Base-by-base conservation (phyloP, 2,329 filamentous ascomycete genomes). In the Nigrograna mackinnonii region DNA sequence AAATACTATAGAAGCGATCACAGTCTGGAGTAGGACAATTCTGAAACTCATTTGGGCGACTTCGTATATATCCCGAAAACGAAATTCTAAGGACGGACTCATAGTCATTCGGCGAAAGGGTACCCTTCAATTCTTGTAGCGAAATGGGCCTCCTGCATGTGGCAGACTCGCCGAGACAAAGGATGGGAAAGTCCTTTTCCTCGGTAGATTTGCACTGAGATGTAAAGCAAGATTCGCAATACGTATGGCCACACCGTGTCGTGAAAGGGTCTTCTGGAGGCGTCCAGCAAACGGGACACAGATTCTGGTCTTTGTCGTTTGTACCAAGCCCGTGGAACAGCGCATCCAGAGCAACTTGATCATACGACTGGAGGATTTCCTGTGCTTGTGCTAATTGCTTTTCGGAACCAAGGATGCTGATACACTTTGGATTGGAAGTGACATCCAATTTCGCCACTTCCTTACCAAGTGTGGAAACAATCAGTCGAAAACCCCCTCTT, bases 11-110 rank as follows among this genome's bases (percentile, higher is more conserved):
- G 21, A 58, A 40, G 37, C 44, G 39, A 16, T 43, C 35, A 38
- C 55, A 58, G 32, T 58, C 52, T 16, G 53, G 44, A 2, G 44
- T 51, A 4, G 47, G 46, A 35, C 55, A 55, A 18, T 55, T 41
- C 19, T 48, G 51, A 31, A 49, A 58, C 13, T 41, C 30, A 19
- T 36, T 39, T 3, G 49, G 38, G 17, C 24, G 39, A 12, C 39
- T 48, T 7, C 47, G 50, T 30, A 58, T 43, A 22, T 51, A 39
- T n/a, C 33, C 34, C 11, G 26, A 50, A 18, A 56, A 39, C 12
- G 53, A 53, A 4, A 47, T 39, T 24, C 50, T 42, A 6, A 55
- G 36, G 5, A 56, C 14, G 18, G 3, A 39, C 9, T 47, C 44
- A 39, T 36, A 50, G 4, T 35, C 35, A 16, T 9, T 33, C 11